Base-by-base conservation (phyloP, 202 grass and related monocot species). In the Carex sylvatica region DNA sequence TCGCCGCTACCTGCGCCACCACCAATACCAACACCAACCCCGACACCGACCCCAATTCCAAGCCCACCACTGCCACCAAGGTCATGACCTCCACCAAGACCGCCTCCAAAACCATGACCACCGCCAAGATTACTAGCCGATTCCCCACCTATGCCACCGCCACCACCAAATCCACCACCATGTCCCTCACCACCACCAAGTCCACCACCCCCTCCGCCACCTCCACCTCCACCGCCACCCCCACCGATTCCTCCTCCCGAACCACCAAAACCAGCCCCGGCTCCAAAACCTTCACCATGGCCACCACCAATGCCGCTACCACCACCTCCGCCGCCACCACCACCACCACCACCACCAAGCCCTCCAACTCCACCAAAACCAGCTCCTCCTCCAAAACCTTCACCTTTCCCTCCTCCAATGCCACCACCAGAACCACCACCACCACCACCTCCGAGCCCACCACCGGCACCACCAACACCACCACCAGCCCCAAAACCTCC, bases 371-470 rank as follows among this genome's bases (percentile, higher is more conserved):
- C 78, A 46, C 78, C 78, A 18, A 81, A 66, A 47, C 78, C 78
- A 10, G 40, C 78, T 46, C 78, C 78, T 22, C 16, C 60, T 47
- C 78, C 78, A n/a, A 76, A 76, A 55, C 73, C 73, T 56, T 76
- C 73, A 76, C 62, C 78, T 2, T 62, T 6, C 0, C 58, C 78
- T 14, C 78, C 62, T 9, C 59, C 78, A 66, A 56, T 81, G 78
- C 62, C 61, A 28, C 59, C 78, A 9, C 78, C 77, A 23, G 35
- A 38, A 65, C 59, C 61, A 14, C 78, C 78, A 35, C 78, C 78
- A 5, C 78, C 78, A 3, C 78, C 78, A 19, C 78, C 78, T 65
- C 78, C 79, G 53, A 81, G 79, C 9, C 79, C 79, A 67, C 59
- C 79, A 30, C 59, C 59, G 0, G 6, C 33, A 65, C 79, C 79